phyloP scores from a whole-genome alignment of 2,329 filamentous ascomycete genomes.

The Fusarium haematococcum region DNA sequence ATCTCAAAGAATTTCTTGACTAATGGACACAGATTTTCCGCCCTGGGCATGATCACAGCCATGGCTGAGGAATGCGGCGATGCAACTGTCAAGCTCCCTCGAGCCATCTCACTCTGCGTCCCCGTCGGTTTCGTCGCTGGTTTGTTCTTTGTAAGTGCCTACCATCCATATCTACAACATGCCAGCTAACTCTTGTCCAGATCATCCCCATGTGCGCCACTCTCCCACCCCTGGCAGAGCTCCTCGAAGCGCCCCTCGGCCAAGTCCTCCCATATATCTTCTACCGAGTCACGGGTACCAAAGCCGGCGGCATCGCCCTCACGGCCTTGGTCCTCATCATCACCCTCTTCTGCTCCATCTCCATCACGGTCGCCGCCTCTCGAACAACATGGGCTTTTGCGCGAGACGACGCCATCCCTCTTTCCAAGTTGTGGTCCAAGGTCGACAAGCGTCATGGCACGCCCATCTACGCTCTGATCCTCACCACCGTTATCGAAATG shows the following conservation, averaged over 20 bases:
- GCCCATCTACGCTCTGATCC: constrained; percentile 75
- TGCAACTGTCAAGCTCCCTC: constrained; percentile 70
- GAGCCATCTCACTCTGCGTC: constrained; percentile 75
- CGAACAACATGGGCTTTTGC: constrained; percentile 82
- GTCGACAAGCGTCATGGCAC: constrained; percentile 76
- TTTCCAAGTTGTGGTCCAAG: constrained; percentile 72
- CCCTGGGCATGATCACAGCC: constrained; percentile 64
- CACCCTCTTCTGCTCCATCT: constrained; percentile 80
- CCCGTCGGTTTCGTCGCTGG: constrained; percentile 73
- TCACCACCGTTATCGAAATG: constrained; percentile 76
- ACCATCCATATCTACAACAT: constrained; percentile 67
- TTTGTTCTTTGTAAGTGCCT: constrained; percentile 63
- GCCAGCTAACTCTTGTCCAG: neutral
- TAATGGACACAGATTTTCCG: constrained; percentile 47
- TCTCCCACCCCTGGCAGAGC: constrained; percentile 71
- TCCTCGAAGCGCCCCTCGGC: constrained; percentile 75
- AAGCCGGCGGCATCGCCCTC: constrained; percentile 79
- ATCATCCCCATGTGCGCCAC: constrained; percentile 64
- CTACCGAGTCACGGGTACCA: constrained; percentile 79
- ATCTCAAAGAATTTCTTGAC: fast-evolving
- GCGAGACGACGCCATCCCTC: constrained; percentile 79
- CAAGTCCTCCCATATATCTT: constrained; percentile 83
- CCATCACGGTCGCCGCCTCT: constrained; percentile 78
- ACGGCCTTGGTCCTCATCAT: constrained; percentile 82
- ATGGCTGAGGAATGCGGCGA: constrained; percentile 72